Evolutionary conservation across 1,139 yeast species (phyloP).

Genomic region (Candida sp.): DNA sequence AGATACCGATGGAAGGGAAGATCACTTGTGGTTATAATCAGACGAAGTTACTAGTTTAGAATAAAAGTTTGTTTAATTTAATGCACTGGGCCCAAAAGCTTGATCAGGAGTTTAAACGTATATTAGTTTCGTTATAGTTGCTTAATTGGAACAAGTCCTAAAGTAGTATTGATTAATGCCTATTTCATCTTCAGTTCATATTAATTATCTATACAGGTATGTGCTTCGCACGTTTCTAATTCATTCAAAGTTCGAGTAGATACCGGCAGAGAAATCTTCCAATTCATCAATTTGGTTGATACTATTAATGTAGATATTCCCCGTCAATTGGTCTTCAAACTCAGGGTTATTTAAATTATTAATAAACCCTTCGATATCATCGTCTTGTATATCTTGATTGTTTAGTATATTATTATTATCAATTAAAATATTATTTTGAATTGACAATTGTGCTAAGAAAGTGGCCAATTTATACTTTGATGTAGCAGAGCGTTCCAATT

Average conservation of each 20-base stretch:
- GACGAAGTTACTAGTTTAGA: too few species aligned
- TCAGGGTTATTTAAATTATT: conserved; percentile 9
- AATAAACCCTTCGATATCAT: conserved; percentile 22
- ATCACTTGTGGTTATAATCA: too few species aligned
- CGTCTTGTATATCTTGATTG: conserved; percentile 33
- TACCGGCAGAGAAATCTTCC: conserved; percentile 87
- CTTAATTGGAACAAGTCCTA: too few species aligned
- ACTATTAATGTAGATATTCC: conserved; percentile 39
- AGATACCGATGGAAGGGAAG: too few species aligned
- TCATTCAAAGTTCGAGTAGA: conserved; percentile 77
- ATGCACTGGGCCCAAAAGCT: too few species aligned
- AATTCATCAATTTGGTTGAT: conserved; percentile 61
- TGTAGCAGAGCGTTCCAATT: conserved; percentile 6
- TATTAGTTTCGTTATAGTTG: too few species aligned
- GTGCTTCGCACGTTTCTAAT: too few species aligned
- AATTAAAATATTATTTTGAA: conserved; percentile 59
- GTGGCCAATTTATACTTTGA: conserved; percentile 59
- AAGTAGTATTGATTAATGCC: too few species aligned
- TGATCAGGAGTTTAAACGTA: too few species aligned
- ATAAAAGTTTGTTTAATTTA: too few species aligned
- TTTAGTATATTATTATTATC: conserved; percentile 31
- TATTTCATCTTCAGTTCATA: too few species aligned
- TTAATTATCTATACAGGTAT: too few species aligned
- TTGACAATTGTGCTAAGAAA: conserved; percentile 62
- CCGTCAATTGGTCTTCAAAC: conserved; percentile 36